Base-by-base conservation (phyloP, 441 rosid species). In the Populus hybrid region DNA sequence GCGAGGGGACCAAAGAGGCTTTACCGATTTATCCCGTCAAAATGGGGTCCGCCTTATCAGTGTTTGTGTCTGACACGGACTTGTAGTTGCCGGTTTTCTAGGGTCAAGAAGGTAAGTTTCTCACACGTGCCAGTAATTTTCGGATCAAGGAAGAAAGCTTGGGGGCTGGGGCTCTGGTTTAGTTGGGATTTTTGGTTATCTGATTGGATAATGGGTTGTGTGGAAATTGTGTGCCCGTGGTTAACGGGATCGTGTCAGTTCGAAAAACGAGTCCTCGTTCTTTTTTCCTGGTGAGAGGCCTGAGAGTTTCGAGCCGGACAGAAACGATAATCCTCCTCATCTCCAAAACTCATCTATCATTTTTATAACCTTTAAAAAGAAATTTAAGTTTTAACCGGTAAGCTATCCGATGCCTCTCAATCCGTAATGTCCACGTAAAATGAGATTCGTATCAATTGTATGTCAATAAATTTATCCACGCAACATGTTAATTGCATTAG, bases 1-100 rank as follows among this genome's bases (percentile, higher is more conserved):
- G 78, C 67, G 70, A 76, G 78, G 77, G 84, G 82, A 65, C 70
- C 4, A 14, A 50, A 75, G 57, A 16, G 21, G n/a, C 2, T 14
- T 2, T 46, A 67, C 23, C 4, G 75, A 21, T 35, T 66, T 73
- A 73, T 65, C 80, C 69, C 42, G 28, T 69, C 76, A 72, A 34
- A n/a, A 23, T 20, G 21, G 42, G 57, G 77, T 36, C 50, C 3
- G 65, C 34, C 3, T 79, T 30, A 66, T 59, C 68, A 26, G n/a
- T 77, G 75, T 66, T 59, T 14, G 57, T 74, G 75, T 10, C 71
- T 10, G 70, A 34, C 74, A 26, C 71, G 66, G 46, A 63, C 70
- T 28, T 40, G 0, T 5, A 21, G 0, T 2, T 61, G 46, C 11
- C 2, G 1, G 57, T 42, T 74, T 61, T 38, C n/a, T 18, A 6